Evolutionary conservation across 225 moss, liverwort and hornwort species (phyloP).

Genomic region (Rhytidiadelphus loreus): DNA sequence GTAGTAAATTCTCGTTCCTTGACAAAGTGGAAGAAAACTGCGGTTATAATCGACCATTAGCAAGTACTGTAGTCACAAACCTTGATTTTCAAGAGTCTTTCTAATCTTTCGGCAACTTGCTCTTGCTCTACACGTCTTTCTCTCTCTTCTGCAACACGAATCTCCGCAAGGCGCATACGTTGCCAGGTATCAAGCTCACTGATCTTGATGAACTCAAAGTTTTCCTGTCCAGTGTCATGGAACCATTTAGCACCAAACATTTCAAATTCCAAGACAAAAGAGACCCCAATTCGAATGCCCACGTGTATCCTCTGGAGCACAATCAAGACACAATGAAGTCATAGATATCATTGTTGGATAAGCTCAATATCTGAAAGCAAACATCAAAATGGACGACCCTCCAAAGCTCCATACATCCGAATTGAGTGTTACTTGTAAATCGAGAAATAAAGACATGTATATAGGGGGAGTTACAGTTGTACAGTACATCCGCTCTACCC

Average conservation of each 20-base stretch:
- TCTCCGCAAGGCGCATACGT: conserved; percentile 28
- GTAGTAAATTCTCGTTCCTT: not conserved
- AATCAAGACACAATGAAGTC: not conserved
- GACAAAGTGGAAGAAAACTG: not conserved
- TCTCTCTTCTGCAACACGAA: conserved; percentile 25
- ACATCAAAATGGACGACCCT: not conserved
- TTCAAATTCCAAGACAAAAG: not conserved
- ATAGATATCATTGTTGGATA: not conserved
- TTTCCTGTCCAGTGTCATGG: conserved; percentile 12
- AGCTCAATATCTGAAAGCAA: not conserved
- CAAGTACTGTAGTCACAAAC: not conserved
- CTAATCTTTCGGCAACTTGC: not conserved
- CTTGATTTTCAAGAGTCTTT: conserved; percentile 17
- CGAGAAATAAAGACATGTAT: not conserved
- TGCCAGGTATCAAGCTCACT: conserved; percentile 32
- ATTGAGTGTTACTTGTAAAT: too few relatives aligned
- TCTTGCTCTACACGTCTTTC: conserved; percentile 21
- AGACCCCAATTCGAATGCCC: not conserved
- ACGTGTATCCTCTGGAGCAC: not conserved
- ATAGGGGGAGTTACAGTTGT: not conserved
- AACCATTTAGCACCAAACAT: not conserved
- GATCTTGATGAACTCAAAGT: conserved; percentile 34
- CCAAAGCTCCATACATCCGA: not conserved
- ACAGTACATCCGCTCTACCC: too few relatives aligned
- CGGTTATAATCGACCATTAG: not conserved